Base-by-base conservation (phyloP, 2,329 filamentous ascomycete genomes). In the Beauveria brongniartii region DNA sequence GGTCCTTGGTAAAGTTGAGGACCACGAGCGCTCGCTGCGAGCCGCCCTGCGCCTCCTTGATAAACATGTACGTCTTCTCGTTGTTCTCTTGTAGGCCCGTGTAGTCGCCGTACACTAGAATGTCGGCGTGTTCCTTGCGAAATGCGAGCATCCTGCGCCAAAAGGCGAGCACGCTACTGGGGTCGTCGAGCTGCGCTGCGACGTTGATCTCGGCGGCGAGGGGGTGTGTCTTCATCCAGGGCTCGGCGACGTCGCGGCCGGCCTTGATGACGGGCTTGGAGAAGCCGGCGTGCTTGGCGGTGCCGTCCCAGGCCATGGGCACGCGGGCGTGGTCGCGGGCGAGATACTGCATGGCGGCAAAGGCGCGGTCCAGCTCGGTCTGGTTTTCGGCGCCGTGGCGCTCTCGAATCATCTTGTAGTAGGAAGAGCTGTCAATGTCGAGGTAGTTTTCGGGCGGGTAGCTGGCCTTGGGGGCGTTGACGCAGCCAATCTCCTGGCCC, bases 401-500 rank as follows among this genome's bases (percentile, higher is more conserved):
- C 16, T 73, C 71, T 63, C 68, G 68, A 9, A 73, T 65, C 63
- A 70, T 68, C 3, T 71, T 60, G 9, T 72, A 41, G 26, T 71
- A 75, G 0, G 73, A 80, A 51, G 78, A 78, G 65, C 82, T 83
- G 51, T 78, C 72, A 2, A 80, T 74, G 54, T 80, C 74, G 9
- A 78, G 69, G 57, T 78, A 78, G 55, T 78, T 85, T 61, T 87
- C 81, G 0, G 82, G 69, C 7, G 88, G 82, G n/a, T 78, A 78
- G 77, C 83, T 84, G 0, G 77, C 73, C 12, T 73, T 73, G 0
- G 86, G 84, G 1, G 83, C 78, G 65, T 89, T 88, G 14, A 82
- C 75, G 70, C 84, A 82, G 0, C 85, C 86, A 8, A 89, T 77
- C 65, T 89, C 86, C 67, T 89, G 84, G 10, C 86, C 86, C 67